Percentiles rank a stretch among this genome's conserved stretches.
Conservation (phyloP, 495 filamentous ascomycete species). For the Cercophora sp. region DNA sequence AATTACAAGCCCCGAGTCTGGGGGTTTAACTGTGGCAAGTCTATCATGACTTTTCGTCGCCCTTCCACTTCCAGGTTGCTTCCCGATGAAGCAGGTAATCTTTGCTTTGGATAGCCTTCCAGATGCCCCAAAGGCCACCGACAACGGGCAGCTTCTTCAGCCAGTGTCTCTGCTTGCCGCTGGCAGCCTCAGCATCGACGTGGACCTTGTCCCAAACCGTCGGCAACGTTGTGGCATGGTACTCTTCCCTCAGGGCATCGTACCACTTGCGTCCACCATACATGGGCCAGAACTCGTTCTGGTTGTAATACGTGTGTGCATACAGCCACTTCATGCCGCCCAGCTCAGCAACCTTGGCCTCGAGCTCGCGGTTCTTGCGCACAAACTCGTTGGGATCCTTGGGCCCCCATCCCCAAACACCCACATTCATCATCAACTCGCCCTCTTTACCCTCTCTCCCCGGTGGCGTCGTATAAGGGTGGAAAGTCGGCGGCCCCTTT, state of each 20-base stretch:
- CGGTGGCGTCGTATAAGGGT: conserved; percentile 39
- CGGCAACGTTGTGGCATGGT: conserved; percentile 47
- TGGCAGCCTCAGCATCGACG: conserved; percentile 24
- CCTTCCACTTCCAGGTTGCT: conserved; percentile 50
- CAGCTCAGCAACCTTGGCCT: conserved; percentile 58
- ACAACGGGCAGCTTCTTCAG: conserved; percentile 44
- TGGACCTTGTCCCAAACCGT: conserved; percentile 57
- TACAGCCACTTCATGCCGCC: conserved; percentile 64
- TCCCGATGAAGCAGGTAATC: conserved; percentile 52
- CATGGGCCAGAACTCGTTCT: conserved; percentile 53
- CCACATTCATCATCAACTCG: conserved; percentile 51
- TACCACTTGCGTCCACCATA: conserved; percentile 52
- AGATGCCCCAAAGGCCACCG: conserved; percentile 53
- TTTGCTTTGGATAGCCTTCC: conserved; percentile 51
- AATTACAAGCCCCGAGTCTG: neutral
- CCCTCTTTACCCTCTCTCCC: conserved; percentile 19
- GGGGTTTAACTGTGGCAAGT: too few relatives aligned
- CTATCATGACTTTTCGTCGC: neutral
- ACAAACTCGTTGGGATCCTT: conserved; percentile 40
- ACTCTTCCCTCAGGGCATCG: conserved; percentile 49
- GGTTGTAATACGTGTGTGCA: conserved; percentile 56
- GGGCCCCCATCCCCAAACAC: conserved; percentile 53
- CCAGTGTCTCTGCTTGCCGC: conserved; percentile 31
- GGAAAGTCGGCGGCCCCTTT: conserved; percentile 40
- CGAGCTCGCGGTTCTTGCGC: conserved; percentile 58